Base-by-base conservation (phyloP, 768 basidiomycete genomes). In the Termitomyces sp. region DNA sequence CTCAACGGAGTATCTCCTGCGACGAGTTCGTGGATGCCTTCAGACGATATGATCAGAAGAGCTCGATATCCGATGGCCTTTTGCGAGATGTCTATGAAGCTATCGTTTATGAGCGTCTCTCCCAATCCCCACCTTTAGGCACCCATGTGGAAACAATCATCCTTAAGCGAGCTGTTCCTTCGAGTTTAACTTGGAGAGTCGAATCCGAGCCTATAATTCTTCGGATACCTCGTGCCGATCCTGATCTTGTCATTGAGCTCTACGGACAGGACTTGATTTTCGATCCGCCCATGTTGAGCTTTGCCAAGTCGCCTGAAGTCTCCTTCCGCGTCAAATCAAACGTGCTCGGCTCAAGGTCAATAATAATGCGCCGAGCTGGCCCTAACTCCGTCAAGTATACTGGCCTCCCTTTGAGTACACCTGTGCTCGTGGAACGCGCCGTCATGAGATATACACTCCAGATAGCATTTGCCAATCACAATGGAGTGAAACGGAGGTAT, bases 391-490 rank as follows among this genome's bases (percentile, higher is more conserved):
- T 88, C 44, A 77, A 83, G 54, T 98, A 98, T 68, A 74, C 85
- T 1, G 89, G 90, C 28, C 75, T 98, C 32, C 89, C 94, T 16
- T 75, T 89, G 54, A 92, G 87, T 67, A 86, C 82, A 62, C 77
- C 85, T 5, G 76, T 98, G 63, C 77, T 81, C 21, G 85, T 96
- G 58, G 94, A 96, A 67, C 87, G 94, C 19, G 86, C 92, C 0
- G 98, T 98, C 74, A 98, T 98, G 96, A 84, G 87, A 57, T 90
- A 98, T 67, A 97, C 95, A 0, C 95, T 98, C 79, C 92, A 97
- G 68, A 72, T 98, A 34, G 86, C 93, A 2, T 98, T 98, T 73
- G 60, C 77, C 39, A 85, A 85, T 62, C 83, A 87, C 60, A 66
- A 76, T 32, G 84, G 85, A 30, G 57, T 74, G 53, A 90, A 88